A percentile compares a stretch with the other conserved stretches of the same genome.
Conservation (phyloP, 2,329 filamentous ascomycete genomes). For the Colletotrichum orbiculare region DNA sequence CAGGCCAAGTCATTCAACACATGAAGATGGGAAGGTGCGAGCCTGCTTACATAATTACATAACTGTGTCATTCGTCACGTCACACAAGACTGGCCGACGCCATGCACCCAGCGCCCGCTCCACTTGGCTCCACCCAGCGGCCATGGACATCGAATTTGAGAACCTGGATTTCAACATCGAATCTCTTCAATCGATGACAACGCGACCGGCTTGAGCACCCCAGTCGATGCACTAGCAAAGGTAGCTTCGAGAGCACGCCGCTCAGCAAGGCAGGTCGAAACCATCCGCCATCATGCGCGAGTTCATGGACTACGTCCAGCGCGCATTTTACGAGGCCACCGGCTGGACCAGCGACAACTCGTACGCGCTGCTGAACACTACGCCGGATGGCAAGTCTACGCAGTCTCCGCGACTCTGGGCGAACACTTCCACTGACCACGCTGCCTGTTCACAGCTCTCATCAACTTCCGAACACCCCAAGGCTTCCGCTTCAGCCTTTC, state of each 20-base stretch:
- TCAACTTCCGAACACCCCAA: slow-evolving; percentile 88
- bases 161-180: neutral
- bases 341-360: slow-evolving; percentile 94
- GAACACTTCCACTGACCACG: neutral
- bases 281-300: slow-evolving; percentile 75
- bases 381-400: slow-evolving; percentile 73
- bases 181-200: neutral
- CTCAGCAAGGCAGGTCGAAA: slow-evolving; percentile 13
- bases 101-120: too few relatives aligned
- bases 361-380: slow-evolving; percentile 87
- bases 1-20: too few relatives aligned
- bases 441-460: slow-evolving; percentile 67
- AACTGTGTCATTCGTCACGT: too few relatives aligned
- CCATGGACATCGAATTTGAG: too few relatives aligned
- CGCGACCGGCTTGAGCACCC: neutral
- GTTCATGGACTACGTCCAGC: slow-evolving; percentile 97
- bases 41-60: too few relatives aligned
- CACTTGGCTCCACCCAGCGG: neutral
- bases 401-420: neutral
- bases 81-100: too few relatives aligned
- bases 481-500: slow-evolving; percentile 89
- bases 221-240: slow-evolving; percentile 14
- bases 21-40: too few relatives aligned
- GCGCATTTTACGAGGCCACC: slow-evolving; percentile 87
- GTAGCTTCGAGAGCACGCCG: slow-evolving; percentile 24